phyloP scores from a whole-genome alignment of 371 early-diverging fungal species.

The Rhizopus microsporus region DNA sequence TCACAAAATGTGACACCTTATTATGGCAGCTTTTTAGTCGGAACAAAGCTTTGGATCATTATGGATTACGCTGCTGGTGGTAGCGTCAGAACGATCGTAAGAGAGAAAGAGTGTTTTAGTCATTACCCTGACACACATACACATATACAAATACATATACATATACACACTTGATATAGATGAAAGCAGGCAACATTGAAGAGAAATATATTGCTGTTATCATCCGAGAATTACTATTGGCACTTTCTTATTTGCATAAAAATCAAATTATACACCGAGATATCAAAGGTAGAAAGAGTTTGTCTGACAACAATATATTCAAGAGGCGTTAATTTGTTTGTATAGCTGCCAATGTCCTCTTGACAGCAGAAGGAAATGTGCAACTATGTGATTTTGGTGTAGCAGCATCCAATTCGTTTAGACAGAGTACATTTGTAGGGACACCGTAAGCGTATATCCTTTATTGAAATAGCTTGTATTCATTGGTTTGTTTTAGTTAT shows the following conservation, averaged over 20 bases:
- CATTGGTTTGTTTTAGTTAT: constrained; percentile 45
- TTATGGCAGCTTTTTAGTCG: constrained; percentile 88
- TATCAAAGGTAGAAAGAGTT: constrained; percentile 78
- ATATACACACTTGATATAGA: constrained; percentile 37
- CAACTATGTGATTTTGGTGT: constrained; percentile 96
- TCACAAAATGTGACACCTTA: constrained; percentile 93
- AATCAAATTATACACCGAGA: constrained; percentile 95
- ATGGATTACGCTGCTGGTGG: constrained; percentile 98
- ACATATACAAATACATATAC: neutral
- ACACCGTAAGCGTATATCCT: constrained; percentile 67
- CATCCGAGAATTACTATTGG: constrained; percentile 82
- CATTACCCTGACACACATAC: no score
- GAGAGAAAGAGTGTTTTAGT: constrained; percentile 16
- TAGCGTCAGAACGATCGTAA: constrained; percentile 82
- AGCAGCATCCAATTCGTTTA: constrained; percentile 71
- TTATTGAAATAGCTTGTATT: neutral
- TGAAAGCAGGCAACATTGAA: constrained; percentile 86
- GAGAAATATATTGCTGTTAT: constrained; percentile 88
- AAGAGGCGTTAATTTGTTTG: neutral
- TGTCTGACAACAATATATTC: neutral
- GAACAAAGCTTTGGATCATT: constrained; percentile 95
- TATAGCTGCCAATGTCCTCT: constrained; percentile 87
- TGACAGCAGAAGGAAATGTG: constrained; percentile 89
- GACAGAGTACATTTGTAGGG: constrained; percentile 87
- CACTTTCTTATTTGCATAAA: constrained; percentile 92